Percentiles rank a stretch among this genome's conserved stretches.
Conservation (phyloP, 371 early-diverging fungal genomes). For the Gilbertella persicaria region DNA sequence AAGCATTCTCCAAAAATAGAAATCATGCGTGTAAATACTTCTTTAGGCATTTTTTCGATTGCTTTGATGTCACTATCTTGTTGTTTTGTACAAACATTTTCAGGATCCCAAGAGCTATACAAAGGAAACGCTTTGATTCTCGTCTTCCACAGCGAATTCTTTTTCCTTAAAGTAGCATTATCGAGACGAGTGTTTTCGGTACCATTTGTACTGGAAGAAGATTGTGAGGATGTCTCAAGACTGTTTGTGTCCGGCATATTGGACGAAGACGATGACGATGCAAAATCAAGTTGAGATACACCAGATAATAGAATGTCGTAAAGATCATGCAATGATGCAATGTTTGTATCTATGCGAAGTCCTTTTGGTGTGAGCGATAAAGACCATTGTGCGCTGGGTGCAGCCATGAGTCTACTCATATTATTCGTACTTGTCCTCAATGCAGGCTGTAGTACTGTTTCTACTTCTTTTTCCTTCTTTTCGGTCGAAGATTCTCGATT, state of each 20-base stretch:
- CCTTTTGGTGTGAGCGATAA: slow-evolving; percentile 44
- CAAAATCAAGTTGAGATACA: slow-evolving; percentile 29
- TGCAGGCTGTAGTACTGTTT: background rate
- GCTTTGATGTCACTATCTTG: background rate
- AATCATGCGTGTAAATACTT: slow-evolving; percentile 22
- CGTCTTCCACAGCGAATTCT: slow-evolving; percentile 39
- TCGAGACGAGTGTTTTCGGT: slow-evolving; percentile 10
- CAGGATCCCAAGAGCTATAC: slow-evolving; percentile 50
- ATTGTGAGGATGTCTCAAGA: slow-evolving; percentile 21
- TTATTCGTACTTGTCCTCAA: background rate
- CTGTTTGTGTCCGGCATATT: slow-evolving; percentile 4
- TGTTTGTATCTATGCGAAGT: slow-evolving; percentile 45
- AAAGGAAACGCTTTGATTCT: slow-evolving; percentile 44
- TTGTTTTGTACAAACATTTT: background rate
- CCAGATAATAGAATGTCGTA: slow-evolving; percentile 45
- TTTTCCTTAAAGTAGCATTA: slow-evolving; percentile 31
- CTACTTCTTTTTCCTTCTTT: background rate
- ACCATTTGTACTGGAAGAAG: slow-evolving; percentile 18
- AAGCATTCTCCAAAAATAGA: slow-evolving; percentile 27
- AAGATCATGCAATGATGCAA: slow-evolving; percentile 41
- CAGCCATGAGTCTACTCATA: slow-evolving; percentile 1
- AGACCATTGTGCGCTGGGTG: slow-evolving; percentile 36
- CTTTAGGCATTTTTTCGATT: slow-evolving; percentile 11
- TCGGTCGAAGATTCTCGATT: slow-evolving; percentile 8
- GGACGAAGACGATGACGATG: too few relatives aligned